Evolutionary conservation across 768 basidiomycete species (phyloP).

Genomic region (Dioszegia aurantiaca): DNA sequence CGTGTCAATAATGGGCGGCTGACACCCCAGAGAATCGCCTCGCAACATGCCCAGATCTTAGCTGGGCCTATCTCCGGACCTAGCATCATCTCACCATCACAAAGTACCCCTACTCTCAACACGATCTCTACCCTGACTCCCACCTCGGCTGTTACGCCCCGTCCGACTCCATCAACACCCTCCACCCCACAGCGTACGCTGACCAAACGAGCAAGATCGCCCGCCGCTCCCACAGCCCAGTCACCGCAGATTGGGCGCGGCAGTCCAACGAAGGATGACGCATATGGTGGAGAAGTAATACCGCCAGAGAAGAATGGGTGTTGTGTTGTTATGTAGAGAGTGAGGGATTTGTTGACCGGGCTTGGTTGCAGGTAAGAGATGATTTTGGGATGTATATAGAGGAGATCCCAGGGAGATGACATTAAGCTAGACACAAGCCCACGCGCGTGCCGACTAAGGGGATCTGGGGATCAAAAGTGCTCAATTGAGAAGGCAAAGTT

Average conservation of each 20-base stretch:
- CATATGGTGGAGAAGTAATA: not conserved
- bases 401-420: too few species aligned
- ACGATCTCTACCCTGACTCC: not conserved
- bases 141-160: not conserved
- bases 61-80: constrained; percentile 8
- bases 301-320: constrained; percentile 5
- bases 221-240: too few species aligned
- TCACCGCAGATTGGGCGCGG: not conserved
- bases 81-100: not conserved
- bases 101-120: not conserved
- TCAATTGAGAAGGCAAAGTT: too few species aligned
- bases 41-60: constrained; percentile 10
- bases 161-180: too few species aligned
- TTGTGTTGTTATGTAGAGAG: constrained; percentile 8
- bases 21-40: constrained; percentile 1
- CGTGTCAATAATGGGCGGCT: not conserved
- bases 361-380: too few species aligned
- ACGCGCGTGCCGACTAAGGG: too few species aligned
- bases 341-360: too few species aligned
- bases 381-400: too few species aligned
- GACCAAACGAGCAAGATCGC: too few species aligned
- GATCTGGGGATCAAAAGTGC: too few species aligned
- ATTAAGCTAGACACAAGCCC: too few species aligned
- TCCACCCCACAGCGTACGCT: too few species aligned
- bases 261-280: not conserved